Evolutionary conservation across 2,329 filamentous ascomycete species (phyloP).

Genomic region (Epichloe gansuensis): DNA sequence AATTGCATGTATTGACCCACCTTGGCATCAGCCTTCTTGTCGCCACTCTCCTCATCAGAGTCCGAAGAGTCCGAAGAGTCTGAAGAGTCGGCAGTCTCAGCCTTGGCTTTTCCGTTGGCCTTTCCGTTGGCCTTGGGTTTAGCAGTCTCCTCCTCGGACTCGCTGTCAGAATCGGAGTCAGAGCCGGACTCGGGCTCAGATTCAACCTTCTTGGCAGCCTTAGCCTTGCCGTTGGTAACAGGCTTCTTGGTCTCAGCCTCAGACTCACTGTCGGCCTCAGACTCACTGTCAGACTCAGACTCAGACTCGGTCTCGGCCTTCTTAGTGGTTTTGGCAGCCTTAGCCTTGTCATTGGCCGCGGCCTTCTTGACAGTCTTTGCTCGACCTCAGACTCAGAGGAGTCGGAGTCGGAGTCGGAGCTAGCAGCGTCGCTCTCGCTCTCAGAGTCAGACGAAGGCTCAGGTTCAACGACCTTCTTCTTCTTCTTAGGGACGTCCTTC

Average conservation of each 20-base stretch:
- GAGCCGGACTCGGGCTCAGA: conserved; percentile 22
- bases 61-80: conserved; percentile 15
- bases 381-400: conserved; percentile 23
- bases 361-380: conserved; percentile 15
- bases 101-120: conserved; percentile 6
- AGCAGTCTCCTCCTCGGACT: conserved; percentile 24
- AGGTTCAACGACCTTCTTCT: conserved; percentile 31
- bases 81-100: conserved; percentile 20
- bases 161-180: conserved; percentile 25
- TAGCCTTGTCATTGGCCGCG: conserved; percentile 14
- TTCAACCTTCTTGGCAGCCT: conserved; percentile 15
- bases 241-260: conserved; percentile 23
- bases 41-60: conserved; percentile 18
- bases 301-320: conserved; percentile 15
- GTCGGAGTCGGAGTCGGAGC: conserved; percentile 18
- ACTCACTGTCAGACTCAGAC: conserved; percentile 12
- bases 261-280: conserved; percentile 27
- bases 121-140: conserved; percentile 12
- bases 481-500: conserved; percentile 36
- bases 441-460: conserved; percentile 29
- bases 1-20: conserved; percentile 10
- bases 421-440: conserved; percentile 16
- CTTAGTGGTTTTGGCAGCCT: conserved; percentile 15
- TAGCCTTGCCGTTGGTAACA: conserved; percentile 6
- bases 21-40: conserved; percentile 16